Conservation (phyloP, 352 stramenopile species). For the Phytophthora agathidicida region DNA sequence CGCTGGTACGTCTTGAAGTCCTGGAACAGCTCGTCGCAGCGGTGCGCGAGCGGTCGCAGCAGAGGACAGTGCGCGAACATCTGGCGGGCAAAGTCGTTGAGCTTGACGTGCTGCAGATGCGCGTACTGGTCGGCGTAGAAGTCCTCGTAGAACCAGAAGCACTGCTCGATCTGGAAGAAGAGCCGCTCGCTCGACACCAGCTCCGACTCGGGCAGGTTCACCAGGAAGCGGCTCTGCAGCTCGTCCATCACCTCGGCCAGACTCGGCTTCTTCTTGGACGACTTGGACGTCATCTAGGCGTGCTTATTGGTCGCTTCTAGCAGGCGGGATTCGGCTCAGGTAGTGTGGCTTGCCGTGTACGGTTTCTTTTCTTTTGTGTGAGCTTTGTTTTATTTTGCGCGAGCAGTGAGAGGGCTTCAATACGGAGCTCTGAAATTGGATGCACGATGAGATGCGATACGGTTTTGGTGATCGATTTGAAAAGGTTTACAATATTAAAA, state of each 20-base stretch:
- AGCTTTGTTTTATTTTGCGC: constrained; percentile 13
- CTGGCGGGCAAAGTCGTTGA: constrained; percentile 94
- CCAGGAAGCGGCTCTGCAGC: constrained; percentile 95
- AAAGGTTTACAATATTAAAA: not conserved
- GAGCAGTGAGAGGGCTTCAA: constrained; percentile 19
- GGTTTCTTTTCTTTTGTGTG: constrained; percentile 42
- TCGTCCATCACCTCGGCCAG: constrained; percentile 95
- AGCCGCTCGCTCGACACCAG: constrained; percentile 92
- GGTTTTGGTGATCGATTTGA: not conserved
- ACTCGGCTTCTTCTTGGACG: constrained; percentile 53
- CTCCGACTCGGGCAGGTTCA: constrained; percentile 94
- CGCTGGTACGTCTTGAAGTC: constrained; percentile 95
- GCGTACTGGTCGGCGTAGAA: constrained; percentile 93
- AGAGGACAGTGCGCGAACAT: constrained; percentile 94
- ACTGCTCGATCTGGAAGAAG: constrained; percentile 98
- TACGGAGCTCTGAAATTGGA: constrained; percentile 6
- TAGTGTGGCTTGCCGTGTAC: constrained; percentile 26
- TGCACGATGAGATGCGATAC: not conserved
- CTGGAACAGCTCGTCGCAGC: constrained; percentile 93
- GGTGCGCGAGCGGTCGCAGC: constrained; percentile 77
- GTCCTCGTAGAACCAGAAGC: constrained; percentile 98
- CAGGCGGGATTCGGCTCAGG: constrained; percentile 8
- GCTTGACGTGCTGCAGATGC: constrained; percentile 89
- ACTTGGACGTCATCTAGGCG: constrained; percentile 34
- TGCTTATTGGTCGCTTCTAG: not conserved